Percentiles rank a stretch among this genome's conserved stretches.
Evolutionary conservation across 768 basidiomycete genomes (phyloP).

Genomic region (Phylloporus arenicola): DNA sequence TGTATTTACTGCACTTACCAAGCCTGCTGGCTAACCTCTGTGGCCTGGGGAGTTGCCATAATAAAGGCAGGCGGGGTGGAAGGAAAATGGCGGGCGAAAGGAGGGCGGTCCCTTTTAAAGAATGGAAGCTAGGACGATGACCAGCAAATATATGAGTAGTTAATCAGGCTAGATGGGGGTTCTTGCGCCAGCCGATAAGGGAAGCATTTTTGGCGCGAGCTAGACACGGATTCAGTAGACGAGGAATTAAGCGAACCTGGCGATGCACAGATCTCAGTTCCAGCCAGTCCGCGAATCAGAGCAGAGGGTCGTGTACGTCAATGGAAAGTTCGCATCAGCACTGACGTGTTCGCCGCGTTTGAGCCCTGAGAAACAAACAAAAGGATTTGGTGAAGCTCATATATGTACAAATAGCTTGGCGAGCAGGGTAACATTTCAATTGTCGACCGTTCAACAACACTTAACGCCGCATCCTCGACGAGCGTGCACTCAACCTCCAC

Average conservation of each 20-base stretch:
- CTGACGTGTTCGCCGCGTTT: constrained; percentile 26
- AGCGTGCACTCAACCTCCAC: constrained; percentile 17
- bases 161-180: constrained; percentile 53
- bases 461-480: constrained; percentile 6
- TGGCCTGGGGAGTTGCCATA: constrained; percentile 52
- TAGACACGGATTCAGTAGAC: constrained; percentile 19
- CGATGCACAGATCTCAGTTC: constrained; percentile 17
- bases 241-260: constrained; percentile 26
- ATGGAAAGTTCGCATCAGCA: constrained; percentile 29
- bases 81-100: constrained; percentile 23
- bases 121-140: constrained; percentile 25
- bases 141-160: constrained; percentile 41
- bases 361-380: constrained; percentile 22
- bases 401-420: constrained; percentile 32
- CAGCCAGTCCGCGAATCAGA: constrained; percentile 24
- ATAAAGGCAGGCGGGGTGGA: constrained; percentile 36
- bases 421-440: constrained; percentile 1
- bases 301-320: constrained; percentile 28
- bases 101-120: constrained; percentile 33
- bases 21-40: constrained; percentile 56
- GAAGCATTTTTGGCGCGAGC: constrained; percentile 20
- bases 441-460: constrained; percentile 6
- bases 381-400: constrained; percentile 25
- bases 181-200: constrained; percentile 40
- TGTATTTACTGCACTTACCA: constrained; percentile 44